phyloP scores from a whole-genome alignment of 2,329 filamentous ascomycete genomes.

The Tolypocladium ovalisporum region DNA sequence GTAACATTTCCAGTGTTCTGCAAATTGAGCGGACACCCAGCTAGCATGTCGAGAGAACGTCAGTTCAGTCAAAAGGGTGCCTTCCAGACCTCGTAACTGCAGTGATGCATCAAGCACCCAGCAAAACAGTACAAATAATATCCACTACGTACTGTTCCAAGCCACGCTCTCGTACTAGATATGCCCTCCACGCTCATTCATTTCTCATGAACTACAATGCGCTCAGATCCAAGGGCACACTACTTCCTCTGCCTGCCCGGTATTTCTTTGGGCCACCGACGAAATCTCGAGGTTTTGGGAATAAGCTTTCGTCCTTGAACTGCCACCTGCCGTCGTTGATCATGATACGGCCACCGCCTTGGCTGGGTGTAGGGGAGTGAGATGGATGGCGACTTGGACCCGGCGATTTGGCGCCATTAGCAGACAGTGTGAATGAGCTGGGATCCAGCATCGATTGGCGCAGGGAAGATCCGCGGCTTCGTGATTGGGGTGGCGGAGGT shows the following conservation, averaged over 20 bases:
- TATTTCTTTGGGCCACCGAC: constrained; percentile 66
- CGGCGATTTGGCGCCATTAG: constrained; percentile 47
- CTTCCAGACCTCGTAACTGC: background rate
- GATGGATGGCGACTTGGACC: constrained; percentile 26
- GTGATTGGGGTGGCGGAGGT: constrained; percentile 22
- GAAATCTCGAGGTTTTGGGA: constrained; percentile 81
- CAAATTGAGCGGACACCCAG: background rate
- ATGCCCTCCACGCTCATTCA: no score
- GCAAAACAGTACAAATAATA: background rate
- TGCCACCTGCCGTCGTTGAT: constrained; percentile 77
- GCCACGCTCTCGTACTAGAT: background rate
- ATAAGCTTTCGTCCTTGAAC: constrained; percentile 70
- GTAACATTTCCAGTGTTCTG: constrained; percentile 12
- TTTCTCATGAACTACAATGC: constrained; percentile 21
- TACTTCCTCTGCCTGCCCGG: constrained; percentile 83
- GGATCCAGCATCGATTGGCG: constrained; percentile 59
- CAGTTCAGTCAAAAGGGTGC: background rate
- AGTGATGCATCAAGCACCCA: background rate
- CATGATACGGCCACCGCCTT: constrained; percentile 30
- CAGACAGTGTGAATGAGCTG: constrained; percentile 61
- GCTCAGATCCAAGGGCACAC: constrained; percentile 78
- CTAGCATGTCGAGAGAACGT: background rate
- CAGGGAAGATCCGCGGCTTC: constrained; percentile 35
- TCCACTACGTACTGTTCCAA: background rate
- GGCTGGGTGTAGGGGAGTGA: constrained; percentile 17